Base-by-base conservation (phyloP, 2,329 filamentous ascomycete species). In the Epichloe brachyelytri region DNA sequence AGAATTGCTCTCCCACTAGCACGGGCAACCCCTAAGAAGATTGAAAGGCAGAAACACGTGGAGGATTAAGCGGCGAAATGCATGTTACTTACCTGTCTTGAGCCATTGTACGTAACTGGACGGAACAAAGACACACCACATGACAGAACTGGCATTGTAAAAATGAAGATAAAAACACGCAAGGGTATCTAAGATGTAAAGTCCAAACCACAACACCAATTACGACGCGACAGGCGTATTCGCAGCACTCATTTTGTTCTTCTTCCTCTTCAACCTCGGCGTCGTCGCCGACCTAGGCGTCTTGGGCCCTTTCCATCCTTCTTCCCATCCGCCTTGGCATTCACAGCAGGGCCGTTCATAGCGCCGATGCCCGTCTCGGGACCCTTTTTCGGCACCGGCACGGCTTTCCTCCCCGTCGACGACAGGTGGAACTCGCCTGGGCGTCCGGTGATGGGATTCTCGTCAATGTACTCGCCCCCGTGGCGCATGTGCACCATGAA, bases 351-450 rank as follows among this genome's bases (percentile, higher is more conserved):
- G 1, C 63, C 64, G 37, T 60, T 65, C 59, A 66, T 63, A 4
- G 64, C 61, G 8, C 66, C 63, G 17, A 70, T 65, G 1, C 63
- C 60, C 7, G 61, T 59, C 22, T 63, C 58, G 44, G 63, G 57
- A 4, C 57, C 57, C 43, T 62, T 57, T 43, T 64, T 64, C 2
- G 64, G 65, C 20, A 66, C 62, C 15, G 60, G 61, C 4, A 65
- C 62, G 2, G 63, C 59, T 59, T 77, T 77, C 50, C 79, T 73
- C 1, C 80, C 80, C 0, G 79, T 82, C 7, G 78, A 80, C 8
- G 76, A 76, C 11, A 83, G 71, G 57, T 83, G 79, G 63, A 84
- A 85, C 50, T 81, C 78, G 47, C 81, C 81, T 1, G 81, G 81
- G 33, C 76, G 73, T 46, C 82, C 81, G 0, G 79, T 83, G 58